Conservation (phyloP, 306 rosid genomes). For the Corylus avellana region DNA sequence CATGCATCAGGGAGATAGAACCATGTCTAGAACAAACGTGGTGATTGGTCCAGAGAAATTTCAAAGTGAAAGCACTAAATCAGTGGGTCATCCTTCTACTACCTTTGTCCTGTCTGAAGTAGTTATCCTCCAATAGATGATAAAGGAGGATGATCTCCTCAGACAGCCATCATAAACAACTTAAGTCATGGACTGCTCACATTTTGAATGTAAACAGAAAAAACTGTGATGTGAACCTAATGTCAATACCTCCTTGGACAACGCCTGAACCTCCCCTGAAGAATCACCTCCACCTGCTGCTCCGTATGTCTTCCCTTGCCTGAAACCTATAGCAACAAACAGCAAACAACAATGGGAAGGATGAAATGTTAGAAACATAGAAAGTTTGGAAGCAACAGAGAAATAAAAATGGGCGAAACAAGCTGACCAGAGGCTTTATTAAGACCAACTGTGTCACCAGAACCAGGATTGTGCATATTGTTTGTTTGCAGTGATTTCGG, state of each 20-base stretch:
- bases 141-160: neutral
- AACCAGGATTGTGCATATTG: constrained; percentile 37
- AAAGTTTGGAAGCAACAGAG: neutral
- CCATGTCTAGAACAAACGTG: neutral
- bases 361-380: neutral
- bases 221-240: constrained; percentile 17
- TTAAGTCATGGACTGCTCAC: neutral
- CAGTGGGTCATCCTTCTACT: neutral
- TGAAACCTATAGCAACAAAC: constrained; percentile 50
- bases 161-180: constrained; percentile 8
- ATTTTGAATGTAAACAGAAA: constrained; percentile 5
- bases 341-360: constrained; percentile 28
- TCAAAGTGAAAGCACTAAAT: neutral
- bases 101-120: neutral
- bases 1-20: neutral
- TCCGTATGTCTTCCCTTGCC: constrained; percentile 57
- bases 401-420: neutral
- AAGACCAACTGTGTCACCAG: constrained; percentile 42
- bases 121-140: neutral
- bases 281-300: constrained; percentile 44
- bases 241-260: constrained; percentile 75
- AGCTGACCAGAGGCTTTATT: constrained; percentile 33
- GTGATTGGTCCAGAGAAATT: neutral
- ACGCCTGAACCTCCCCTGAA: constrained; percentile 60
- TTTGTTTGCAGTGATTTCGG: constrained; percentile 71